Evolutionary conservation across 2,329 filamentous ascomycete genomes (phyloP).

Genomic region (Monosporascus cannonballus): DNA sequence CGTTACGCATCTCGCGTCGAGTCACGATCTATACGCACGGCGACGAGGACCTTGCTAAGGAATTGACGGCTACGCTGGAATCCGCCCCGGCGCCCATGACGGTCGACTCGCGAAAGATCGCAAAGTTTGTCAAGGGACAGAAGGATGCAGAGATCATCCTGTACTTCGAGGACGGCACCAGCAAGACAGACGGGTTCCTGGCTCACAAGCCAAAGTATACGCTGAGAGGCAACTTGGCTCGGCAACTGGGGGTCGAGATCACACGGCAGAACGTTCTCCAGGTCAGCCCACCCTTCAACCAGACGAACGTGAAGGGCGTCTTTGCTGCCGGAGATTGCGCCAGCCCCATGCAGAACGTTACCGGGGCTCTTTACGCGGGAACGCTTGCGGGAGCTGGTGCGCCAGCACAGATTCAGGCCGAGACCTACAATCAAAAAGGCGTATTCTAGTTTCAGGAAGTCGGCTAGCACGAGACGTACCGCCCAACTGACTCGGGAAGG

Average conservation of each 20-base stretch:
- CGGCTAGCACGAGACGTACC: too few relatives aligned
- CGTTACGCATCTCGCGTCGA: too few relatives aligned
- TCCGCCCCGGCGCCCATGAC: constrained; percentile 5
- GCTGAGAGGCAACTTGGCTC: constrained; percentile 3
- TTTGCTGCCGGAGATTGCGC: constrained; percentile 2
- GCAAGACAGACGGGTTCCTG: constrained; percentile 6
- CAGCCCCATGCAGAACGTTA: neutral
- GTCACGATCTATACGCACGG: neutral
- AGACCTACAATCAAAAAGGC: neutral
- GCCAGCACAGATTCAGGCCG: neutral
- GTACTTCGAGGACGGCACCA: constrained; percentile 3
- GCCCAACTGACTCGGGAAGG: too few relatives aligned
- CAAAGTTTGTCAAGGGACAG: constrained; percentile 1
- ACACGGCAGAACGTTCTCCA: constrained; percentile 1
- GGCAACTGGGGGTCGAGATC: constrained; percentile 10
- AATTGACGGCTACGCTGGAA: constrained; percentile 1
- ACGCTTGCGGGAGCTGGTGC: neutral
- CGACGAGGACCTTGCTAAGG: constrained; percentile 3
- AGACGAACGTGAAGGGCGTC: constrained; percentile 8
- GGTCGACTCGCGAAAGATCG: constrained; percentile 3
- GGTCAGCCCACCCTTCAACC: constrained; percentile 6
- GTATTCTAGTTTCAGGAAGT: neutral
- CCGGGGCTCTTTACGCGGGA: neutral
- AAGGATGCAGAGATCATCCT: neutral
- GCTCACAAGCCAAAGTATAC: constrained; percentile 8